A percentile compares a stretch with the other conserved stretches of the same genome.
phyloP scores from a whole-genome alignment of 768 basidiomycete genomes.

The Termitomyces sp. region DNA sequence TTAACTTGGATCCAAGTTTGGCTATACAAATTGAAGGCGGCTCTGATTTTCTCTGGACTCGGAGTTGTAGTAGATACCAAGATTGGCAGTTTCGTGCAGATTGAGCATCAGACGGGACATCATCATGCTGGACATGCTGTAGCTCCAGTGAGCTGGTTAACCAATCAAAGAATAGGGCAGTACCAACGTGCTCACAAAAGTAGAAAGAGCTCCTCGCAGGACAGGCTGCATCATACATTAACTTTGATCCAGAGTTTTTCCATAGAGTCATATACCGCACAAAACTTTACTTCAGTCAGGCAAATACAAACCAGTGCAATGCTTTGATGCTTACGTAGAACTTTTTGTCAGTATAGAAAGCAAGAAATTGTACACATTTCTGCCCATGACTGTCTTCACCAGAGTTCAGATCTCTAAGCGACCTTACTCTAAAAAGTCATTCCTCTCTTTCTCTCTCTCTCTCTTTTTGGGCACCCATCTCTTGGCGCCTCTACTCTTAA shows the following conservation, averaged over 20 bases:
- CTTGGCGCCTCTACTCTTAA: no score
- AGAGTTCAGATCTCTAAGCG: no score
- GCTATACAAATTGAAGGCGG: neutral
- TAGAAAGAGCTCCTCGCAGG: neutral
- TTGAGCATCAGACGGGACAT: slow-evolving; percentile 12
- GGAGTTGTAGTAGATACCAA: neutral
- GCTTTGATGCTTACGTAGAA: neutral
- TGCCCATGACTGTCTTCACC: no score
- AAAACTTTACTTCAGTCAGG: neutral
- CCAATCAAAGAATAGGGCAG: neutral
- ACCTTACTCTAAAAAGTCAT: no score
- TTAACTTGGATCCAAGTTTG: neutral
- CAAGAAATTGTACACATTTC: no score
- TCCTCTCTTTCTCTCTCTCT: no score
- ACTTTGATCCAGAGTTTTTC: neutral
- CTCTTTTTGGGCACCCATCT: no score
- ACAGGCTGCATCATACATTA: neutral
- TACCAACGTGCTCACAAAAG: neutral
- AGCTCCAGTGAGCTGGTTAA: neutral
- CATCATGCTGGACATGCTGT: slow-evolving; percentile 7
- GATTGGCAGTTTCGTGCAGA: slow-evolving; percentile 1
- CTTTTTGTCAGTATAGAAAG: neutral
- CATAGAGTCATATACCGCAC: neutral
- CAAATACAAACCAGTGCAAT: neutral
- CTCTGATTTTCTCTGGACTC: neutral